Conservation (phyloP, 176 grass and related monocot genomes). For the Otatea glauca region DNA sequence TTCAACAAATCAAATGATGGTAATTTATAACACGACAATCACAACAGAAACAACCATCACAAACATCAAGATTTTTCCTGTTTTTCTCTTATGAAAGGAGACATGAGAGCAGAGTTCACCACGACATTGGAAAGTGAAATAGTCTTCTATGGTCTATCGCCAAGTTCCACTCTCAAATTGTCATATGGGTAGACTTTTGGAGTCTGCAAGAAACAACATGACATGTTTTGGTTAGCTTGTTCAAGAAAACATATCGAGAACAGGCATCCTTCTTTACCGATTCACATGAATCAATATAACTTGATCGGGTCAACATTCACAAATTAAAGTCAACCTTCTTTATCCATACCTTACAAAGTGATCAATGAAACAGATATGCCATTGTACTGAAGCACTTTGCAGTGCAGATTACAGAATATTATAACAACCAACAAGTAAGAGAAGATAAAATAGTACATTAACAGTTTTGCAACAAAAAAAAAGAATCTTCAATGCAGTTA, state of each 20-base stretch:
- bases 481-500: neutral
- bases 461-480: neutral
- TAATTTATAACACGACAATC: constrained; percentile 24
- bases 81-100: neutral
- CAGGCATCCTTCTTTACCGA: neutral
- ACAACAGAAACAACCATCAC: constrained; percentile 33
- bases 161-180: constrained; percentile 85
- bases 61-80: neutral
- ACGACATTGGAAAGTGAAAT: neutral
- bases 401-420: neutral
- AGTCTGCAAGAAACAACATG: constrained; percentile 57
- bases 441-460: neutral
- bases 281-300: neutral
- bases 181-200: constrained; percentile 97
- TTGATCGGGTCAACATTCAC: neutral
- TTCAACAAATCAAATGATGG: constrained; percentile 10
- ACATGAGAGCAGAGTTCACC: constrained; percentile 5
- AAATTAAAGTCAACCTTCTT: neutral
- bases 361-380: neutral
- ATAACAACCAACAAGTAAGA: neutral
- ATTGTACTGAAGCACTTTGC: constrained; percentile 22
- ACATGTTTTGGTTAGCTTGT: neutral
- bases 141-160: constrained; percentile 56
- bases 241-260: constrained; percentile 8
- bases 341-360: neutral